These are phyloP conservation scores for Mimosa pudica DNA, from an alignment of 306 rosid genomes.

Conservation along the genomic window DNA sequence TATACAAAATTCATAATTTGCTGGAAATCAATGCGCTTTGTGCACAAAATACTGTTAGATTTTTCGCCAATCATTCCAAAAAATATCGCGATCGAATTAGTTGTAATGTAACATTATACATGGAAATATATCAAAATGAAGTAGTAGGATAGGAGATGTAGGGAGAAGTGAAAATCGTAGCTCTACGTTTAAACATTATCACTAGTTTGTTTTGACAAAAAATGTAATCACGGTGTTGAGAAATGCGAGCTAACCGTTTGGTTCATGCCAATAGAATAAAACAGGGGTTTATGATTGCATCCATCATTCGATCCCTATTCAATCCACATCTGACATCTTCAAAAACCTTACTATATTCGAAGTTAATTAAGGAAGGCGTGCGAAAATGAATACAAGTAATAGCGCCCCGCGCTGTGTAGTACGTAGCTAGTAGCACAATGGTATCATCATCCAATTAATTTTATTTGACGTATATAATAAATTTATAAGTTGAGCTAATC, in stretches of 20 bases:
- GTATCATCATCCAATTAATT: background rate
- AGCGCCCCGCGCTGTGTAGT: background rate
- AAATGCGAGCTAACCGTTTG: background rate
- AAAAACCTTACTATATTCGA: background rate
- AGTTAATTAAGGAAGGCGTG: background rate
- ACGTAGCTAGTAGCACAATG: background rate
- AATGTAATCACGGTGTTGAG: background rate
- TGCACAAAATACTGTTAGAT: too few species aligned
- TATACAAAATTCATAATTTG: too few species aligned
- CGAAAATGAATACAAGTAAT: background rate
- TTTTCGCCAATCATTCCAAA: too few species aligned
- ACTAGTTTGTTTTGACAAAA: too few species aligned
- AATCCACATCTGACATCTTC: background rate
- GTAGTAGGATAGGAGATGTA: background rate
- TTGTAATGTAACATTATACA: too few species aligned
- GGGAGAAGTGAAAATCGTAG: background rate
- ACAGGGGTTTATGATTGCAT: background rate
- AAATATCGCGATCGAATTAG: too few species aligned
- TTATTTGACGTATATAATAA: too few species aligned
- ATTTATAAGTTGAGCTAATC: background rate
- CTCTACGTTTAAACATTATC: too few species aligned
- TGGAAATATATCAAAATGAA: too few species aligned
- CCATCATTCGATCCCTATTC: background rate
- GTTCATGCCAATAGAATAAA: background rate
- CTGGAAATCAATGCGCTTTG: too few species aligned